A percentile compares a stretch with the other conserved stretches of the same genome.
phyloP scores from a whole-genome alignment of 139 green algal species.

The Pseudopediastrum boryanum region DNA sequence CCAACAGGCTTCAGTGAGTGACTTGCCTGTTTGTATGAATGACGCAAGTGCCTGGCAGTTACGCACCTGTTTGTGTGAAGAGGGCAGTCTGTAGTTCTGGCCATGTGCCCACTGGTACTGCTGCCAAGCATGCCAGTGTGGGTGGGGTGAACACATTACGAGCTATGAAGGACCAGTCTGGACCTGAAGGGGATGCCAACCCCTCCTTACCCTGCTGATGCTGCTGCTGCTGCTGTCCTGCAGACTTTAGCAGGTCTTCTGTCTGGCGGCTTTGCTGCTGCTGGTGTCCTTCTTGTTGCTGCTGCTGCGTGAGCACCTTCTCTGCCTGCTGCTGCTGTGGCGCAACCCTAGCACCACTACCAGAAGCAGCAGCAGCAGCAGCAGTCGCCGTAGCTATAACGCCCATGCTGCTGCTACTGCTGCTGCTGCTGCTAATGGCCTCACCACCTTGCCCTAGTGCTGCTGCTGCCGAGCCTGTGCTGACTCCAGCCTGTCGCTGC shows the following conservation, averaged over 20 bases:
- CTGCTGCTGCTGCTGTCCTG: constrained; percentile 21
- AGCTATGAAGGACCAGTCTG: too few species aligned
- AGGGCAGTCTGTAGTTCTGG: constrained; percentile 19
- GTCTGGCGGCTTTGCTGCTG: too few species aligned
- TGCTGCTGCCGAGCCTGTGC: constrained; percentile 26
- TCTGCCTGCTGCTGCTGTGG: constrained; percentile 18
- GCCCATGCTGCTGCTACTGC: not conserved
- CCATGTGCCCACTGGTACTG: constrained; percentile 30
- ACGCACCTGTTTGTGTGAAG: constrained; percentile 27
- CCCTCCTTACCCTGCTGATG: not conserved
- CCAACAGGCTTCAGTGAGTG: too few species aligned
- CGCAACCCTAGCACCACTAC: too few species aligned
- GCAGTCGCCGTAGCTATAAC: not conserved
- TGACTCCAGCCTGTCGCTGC: too few species aligned
- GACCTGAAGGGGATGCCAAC: not conserved
- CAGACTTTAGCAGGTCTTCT: too few species aligned
- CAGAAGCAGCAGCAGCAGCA: not conserved
- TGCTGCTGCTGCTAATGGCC: constrained; percentile 3
- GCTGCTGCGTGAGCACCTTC: not conserved
- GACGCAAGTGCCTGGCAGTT: not conserved
- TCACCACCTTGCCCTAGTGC: not conserved
- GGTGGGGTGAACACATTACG: constrained; percentile 38
- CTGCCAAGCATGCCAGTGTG: constrained; percentile 32
- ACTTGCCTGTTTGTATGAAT: too few species aligned
- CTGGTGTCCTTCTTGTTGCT: not conserved